phyloP scores from a whole-genome alignment of 2,329 filamentous ascomycete species.

The Fusarium sp. region DNA sequence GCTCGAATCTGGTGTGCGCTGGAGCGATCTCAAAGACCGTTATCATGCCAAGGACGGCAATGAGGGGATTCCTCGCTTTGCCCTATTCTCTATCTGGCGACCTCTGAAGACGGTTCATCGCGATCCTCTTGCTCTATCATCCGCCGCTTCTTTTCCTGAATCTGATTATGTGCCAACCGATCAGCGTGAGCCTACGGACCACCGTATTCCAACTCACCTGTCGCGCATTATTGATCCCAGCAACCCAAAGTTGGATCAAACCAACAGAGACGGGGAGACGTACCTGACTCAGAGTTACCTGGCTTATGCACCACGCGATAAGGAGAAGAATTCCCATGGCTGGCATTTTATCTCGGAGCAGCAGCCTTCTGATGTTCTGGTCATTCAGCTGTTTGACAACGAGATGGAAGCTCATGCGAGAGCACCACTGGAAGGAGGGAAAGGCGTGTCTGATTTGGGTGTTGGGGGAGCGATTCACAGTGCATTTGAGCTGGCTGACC shows the following conservation, averaged over 20 bases:
- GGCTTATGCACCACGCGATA: constrained; percentile 1
- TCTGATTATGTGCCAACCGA: constrained; percentile 9
- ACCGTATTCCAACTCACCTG: not conserved
- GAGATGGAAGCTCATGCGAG: constrained; percentile 5
- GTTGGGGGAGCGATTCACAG: constrained; percentile 16
- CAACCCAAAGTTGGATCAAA: not conserved
- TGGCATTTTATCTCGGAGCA: constrained; percentile 12
- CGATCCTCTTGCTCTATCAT: constrained; percentile 13
- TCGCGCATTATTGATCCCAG: not conserved
- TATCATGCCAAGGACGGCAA: too few relatives aligned
- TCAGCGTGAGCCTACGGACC: constrained; percentile 3
- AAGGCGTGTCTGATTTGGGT: not conserved
- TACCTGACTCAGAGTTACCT: constrained; percentile 9
- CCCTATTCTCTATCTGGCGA: constrained; percentile 12
- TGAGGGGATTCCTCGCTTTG: not conserved
- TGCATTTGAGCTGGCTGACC: constrained; percentile 8
- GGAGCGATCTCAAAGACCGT: constrained; percentile 5
- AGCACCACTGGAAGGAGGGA: not conserved
- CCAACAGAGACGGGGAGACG: not conserved
- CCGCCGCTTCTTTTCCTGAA: constrained; percentile 1
- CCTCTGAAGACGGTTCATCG: constrained; percentile 6
- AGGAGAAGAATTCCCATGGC: not conserved
- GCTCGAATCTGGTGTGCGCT: not conserved
- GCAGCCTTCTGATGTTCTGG: constrained; percentile 7
- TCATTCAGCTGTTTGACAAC: constrained; percentile 9